Evolutionary conservation across 176 grass and related monocot genomes (phyloP), one percentile per base, ranked within the genome.

Genomic region (Avena sativa): DNA sequence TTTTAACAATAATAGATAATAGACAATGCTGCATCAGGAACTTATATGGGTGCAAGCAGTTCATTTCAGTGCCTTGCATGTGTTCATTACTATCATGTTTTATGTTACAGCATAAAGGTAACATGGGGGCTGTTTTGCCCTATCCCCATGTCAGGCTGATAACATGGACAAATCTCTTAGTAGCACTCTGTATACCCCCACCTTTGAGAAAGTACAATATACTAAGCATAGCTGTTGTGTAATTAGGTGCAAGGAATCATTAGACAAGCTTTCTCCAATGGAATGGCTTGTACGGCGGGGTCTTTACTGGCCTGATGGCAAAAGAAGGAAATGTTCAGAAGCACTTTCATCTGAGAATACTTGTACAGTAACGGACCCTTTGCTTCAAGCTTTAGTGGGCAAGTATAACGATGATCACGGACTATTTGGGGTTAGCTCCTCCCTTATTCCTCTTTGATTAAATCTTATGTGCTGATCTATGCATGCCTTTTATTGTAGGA

Each of bases 251-350:
- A 15, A 66, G 12, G 63, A 66, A 30, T 66, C 63, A 66, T 30
- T 66, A 15, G 63, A 32, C 26, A 66, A 66, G 26, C 63, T 66
- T 66, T 66, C 63, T 66, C 26, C 63, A 66, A 30, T 14, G 63
- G 63, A 66, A 2, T 2, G 26, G 26, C 26, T 66, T 66, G 13
- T 66, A 32, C 63, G 26, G 26, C 63, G 5, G 28, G 12, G 12
- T 66, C 63, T 66, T 30, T 66, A 66, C 63, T 66, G 63, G 26
- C 63, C 63, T 66, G 63, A 66, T 66, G 63, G 63, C 28, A 66
- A 5, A 66, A 66, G 12, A 13, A 66, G 20, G 25, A 30, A 13
- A 5, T 28, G 26, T 65, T 65, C 62, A 65, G 20, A 65, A 32
- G 12, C 25, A 28, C 14, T 66, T 15, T 12, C 12, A 32, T 66